Evolutionary conservation across 2,329 filamentous ascomycete genomes (phyloP), one percentile per base, ranked within the genome.

Genomic region (Emmonsiellopsis sp.): DNA sequence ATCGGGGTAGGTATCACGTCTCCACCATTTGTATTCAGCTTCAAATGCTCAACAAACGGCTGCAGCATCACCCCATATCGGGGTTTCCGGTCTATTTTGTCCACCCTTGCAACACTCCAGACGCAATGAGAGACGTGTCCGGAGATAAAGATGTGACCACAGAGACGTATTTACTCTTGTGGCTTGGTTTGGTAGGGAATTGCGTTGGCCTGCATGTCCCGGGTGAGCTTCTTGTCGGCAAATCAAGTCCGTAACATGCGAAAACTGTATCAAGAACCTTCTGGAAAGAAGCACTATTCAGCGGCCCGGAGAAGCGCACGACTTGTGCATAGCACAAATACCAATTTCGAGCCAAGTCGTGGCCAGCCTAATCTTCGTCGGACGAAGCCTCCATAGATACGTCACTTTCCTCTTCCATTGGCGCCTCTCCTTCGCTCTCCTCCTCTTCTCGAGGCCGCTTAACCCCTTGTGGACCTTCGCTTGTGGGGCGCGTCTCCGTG

Each of bases 31-130:
- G 53, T 46, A 58, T 56, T 55, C 50, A 55, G 58, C 52, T 60
- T 52, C 60, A 57, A 54, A 55, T 55, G 55, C 59, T 61, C 48
- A 58, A 50, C 54, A 62, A 63, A 54, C 31, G 20, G 11, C 32
- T 52, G 45, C 45, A 92, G 83, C 84, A 94, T 70, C 90, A 97
- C 76, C 92, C 93, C 51, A 71, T 87, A 55, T 88, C 84, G 54
- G 86, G 86, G 51, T 70, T 84, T 55, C 89, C 90, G 41, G 81
- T 83, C 49, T 96, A 92, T 70, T 96, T 95, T 70, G 79, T 97
- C 62, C 93, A 98, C 73, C 92, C 93, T 26, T 97, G 93, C 72
- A 82, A 88, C 67, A 87, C 93, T 7, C 87, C 86, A 53, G 86
- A 92, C 59, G 87, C 87, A 51, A 87, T 97, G 79, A 76, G 76